These are phyloP conservation scores for Ambrosia hybrid DNA, from an alignment of 140 eudicot species.

Conservation along the genomic window DNA sequence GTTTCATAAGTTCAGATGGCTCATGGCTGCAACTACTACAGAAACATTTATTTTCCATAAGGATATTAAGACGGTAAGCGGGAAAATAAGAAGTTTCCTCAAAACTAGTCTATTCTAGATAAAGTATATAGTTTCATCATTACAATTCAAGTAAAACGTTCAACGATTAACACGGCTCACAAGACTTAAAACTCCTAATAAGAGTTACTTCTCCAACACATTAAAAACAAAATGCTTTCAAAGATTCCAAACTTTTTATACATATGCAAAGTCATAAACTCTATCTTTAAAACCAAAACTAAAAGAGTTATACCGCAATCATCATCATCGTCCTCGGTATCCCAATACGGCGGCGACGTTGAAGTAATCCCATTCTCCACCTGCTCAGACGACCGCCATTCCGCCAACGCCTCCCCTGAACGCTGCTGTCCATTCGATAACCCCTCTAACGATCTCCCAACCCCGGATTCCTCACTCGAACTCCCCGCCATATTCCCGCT, in stretches of 20 bases:
- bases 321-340: slow-evolving; percentile 65
- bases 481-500: slow-evolving; percentile 69
- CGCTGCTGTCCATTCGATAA: slow-evolving; percentile 61
- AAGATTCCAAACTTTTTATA: slow-evolving; percentile 6
- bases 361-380: slow-evolving; percentile 91
- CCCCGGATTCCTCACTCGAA: slow-evolving; percentile 66
- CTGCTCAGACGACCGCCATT: slow-evolving; percentile 95
- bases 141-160: neutral
- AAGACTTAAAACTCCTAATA: slow-evolving; percentile 14
- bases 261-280: neutral
- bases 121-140: slow-evolving; percentile 7
- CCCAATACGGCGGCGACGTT: slow-evolving; percentile 93
- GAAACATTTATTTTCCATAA: too few species aligned
- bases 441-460: slow-evolving; percentile 65
- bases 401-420: slow-evolving; percentile 81
- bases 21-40: too few species aligned
- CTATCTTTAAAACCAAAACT: neutral
- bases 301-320: slow-evolving; percentile 59
- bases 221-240: slow-evolving; percentile 1
- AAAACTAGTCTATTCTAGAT: too few species aligned
- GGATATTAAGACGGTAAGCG: neutral
- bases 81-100: neutral
- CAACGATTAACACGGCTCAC: neutral
- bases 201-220: slow-evolving; percentile 2
- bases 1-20: too few species aligned